These are phyloP conservation scores for Boeremia exigua DNA, from an alignment of 2,329 filamentous ascomycete species.

Conservation along the genomic window DNA sequence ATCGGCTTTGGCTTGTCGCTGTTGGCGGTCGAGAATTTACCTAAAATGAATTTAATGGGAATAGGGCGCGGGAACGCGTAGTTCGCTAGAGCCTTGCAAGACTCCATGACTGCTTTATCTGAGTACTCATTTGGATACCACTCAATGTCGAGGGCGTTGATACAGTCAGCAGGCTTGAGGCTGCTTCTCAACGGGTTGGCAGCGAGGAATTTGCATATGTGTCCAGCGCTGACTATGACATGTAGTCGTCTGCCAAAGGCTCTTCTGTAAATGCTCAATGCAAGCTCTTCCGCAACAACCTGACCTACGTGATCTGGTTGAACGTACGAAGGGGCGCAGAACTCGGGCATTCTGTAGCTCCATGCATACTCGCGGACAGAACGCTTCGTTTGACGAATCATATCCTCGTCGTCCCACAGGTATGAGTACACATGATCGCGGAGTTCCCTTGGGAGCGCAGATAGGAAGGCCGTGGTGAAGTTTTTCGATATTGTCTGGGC, in stretches of 20 bases:
- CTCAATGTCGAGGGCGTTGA: constrained; percentile 4
- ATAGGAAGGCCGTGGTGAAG: constrained; percentile 4
- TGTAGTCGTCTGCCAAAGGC: constrained; percentile 9
- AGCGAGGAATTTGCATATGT: constrained; percentile 10
- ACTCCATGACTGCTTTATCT: constrained; percentile 1
- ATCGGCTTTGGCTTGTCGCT: neutral
- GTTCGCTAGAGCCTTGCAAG: neutral
- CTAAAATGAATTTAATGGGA: constrained; percentile 5
- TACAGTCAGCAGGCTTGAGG: constrained; percentile 8
- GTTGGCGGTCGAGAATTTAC: neutral
- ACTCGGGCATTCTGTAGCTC: constrained; percentile 16
- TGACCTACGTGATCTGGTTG: constrained; percentile 10
- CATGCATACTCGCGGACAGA: constrained; percentile 12
- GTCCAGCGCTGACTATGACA: constrained; percentile 12
- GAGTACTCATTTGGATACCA: constrained; percentile 15
- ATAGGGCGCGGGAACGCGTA: neutral
- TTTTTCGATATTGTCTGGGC: constrained; percentile 3
- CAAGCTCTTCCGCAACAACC: constrained; percentile 10
- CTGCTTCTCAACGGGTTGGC: constrained; percentile 8
- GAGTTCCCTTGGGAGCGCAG: constrained; percentile 10
- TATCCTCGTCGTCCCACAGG: constrained; percentile 14
- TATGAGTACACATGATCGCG: constrained; percentile 15
- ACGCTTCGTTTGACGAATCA: constrained; percentile 15
- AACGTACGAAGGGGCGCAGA: constrained; percentile 11
- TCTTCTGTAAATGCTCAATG: constrained; percentile 9